Percentiles rank a stretch among this genome's conserved stretches.
Evolutionary conservation across 1,139 yeast genomes (phyloP).

Genomic region (Pichia sp.): DNA sequence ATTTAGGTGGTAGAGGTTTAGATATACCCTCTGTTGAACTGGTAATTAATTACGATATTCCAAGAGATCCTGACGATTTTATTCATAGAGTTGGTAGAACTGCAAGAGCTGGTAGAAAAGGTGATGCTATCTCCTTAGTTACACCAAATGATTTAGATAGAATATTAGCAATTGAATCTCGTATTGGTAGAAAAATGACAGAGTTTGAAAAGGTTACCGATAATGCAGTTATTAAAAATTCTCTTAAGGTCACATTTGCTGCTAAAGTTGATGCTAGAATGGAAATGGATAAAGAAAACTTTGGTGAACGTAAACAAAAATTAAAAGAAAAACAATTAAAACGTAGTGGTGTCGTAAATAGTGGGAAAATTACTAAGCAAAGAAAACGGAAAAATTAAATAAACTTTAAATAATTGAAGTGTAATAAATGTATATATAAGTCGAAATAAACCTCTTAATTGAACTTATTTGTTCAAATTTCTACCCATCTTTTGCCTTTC

Average conservation of each 20-base stretch:
- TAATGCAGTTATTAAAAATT: constrained; percentile 64
- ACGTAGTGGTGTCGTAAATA: constrained; percentile 2
- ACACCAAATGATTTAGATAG: constrained; percentile 82
- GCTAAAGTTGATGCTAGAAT: constrained; percentile 87
- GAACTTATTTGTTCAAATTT: constrained; percentile 13
- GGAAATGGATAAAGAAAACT: constrained; percentile 89
- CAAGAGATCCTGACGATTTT: constrained; percentile 94
- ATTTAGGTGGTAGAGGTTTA: constrained; percentile 94
- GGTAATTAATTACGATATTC: constrained; percentile 87
- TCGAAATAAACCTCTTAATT: not conserved
- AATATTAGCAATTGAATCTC: constrained; percentile 77
- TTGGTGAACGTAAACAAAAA: constrained; percentile 66
- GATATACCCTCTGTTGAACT: constrained; percentile 90
- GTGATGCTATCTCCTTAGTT: constrained; percentile 65
- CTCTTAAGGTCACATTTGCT: constrained; percentile 61
- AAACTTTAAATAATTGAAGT: constrained; percentile 5
- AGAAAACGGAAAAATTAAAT: constrained; percentile 4
- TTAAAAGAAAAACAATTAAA: constrained; percentile 35
- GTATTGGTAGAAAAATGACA: constrained; percentile 73
- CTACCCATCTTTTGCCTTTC: constrained; percentile 81
- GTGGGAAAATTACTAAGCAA: constrained; percentile 3
- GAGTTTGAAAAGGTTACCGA: constrained; percentile 67
- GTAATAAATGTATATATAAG: constrained; percentile 2
- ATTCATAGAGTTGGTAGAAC: constrained; percentile 99
- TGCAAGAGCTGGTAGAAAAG: constrained; percentile 94